Evolutionary conservation across 2,329 filamentous ascomycete genomes (phyloP), one percentile per base, ranked within the genome.

Genomic region (Harringtonia aguacate): DNA sequence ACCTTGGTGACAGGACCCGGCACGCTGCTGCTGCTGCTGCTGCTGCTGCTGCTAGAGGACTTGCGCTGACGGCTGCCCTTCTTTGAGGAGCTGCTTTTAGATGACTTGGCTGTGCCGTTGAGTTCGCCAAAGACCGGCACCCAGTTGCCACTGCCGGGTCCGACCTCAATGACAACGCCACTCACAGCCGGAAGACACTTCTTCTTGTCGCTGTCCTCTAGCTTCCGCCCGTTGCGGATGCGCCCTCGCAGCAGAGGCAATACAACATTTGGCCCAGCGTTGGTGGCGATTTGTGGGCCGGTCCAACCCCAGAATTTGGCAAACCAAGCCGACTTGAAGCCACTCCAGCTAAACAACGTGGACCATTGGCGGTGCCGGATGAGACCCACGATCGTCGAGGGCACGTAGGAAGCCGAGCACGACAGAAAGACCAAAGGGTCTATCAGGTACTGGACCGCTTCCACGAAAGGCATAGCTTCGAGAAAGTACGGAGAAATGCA

Each of bases 111-210:
- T 1, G 35, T 8, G 5, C 13, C n/a, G 8, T 22, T 36, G 27
- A 44, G 34, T 24, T 48, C 41, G 3, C 48, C 45, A 35, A 79
- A 76, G 17, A 79, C 57, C 30, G 71, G 65, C 4, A 76, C 68
- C 77, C 77, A 82, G 57, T 77, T 65, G 3, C 79, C 79, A 2
- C 61, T 67, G 4, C 75, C 80, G 2, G 79, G 70, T 3, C 79
- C 79, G 43, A 83, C 67, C 59, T 84, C 80, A 36, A 82, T 57
- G 6, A 79, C 70, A 3, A 70, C 62, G 3, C 78, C 76, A 1
- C 55, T 53, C 9, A 77, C 60, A 3, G 66, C 66, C 45, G 60
- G 54, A 58, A 33, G 52, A 54, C 22, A 18, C n/a, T 30, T 30
- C 18, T 46, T 33, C 18, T 47, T 22, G 2, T 46, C 37, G 21